Evolutionary conservation across 805 yeast genomes (phyloP).

Genomic region (Cyberlindnera meyerae): DNA sequence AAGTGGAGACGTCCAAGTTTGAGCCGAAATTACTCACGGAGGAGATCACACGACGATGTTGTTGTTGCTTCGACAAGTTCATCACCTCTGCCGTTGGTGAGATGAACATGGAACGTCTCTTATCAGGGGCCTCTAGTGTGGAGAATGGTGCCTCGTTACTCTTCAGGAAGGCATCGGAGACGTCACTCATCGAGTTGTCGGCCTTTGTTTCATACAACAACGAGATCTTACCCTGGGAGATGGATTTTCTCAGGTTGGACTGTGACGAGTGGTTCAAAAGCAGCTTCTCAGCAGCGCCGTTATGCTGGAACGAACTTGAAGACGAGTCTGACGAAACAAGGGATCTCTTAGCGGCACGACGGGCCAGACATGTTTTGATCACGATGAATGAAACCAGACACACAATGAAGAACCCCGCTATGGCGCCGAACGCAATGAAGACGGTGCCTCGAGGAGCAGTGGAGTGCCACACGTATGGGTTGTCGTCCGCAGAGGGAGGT

Average conservation of each 20-base stretch:
- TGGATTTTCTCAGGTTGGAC: conserved; percentile 8
- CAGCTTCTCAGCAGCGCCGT: conserved; percentile 12
- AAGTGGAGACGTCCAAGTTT: conserved; percentile 2
- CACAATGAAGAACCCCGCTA: conserved; percentile 54
- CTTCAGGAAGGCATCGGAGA: conserved; percentile 10
- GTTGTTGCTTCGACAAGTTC: conserved; percentile 31
- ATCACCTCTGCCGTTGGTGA: conserved; percentile 79
- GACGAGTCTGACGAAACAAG: conserved; percentile 24
- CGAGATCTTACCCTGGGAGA: conserved; percentile 18
- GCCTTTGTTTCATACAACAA: conserved; percentile 16
- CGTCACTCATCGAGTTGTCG: conserved; percentile 11
- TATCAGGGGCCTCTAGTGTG: conserved; percentile 21
- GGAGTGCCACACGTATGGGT: conserved; percentile 58
- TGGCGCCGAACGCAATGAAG: conserved; percentile 74
- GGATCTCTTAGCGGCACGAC: conserved; percentile 45
- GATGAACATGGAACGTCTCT: conserved; percentile 48
- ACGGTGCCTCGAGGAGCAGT: conserved; percentile 69
- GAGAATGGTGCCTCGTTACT: conserved; percentile 17
- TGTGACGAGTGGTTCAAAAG: conserved; percentile 2
- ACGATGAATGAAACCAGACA: conserved; percentile 50
- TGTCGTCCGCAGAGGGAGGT: conserved; percentile 52
- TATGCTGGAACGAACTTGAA: conserved; percentile 14
- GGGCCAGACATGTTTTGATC: conserved; percentile 43
- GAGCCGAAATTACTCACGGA: conserved; percentile 31
- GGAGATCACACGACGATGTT: conserved; percentile 16